These are phyloP conservation scores for Linum usitatissimum DNA, from an alignment of 345 rosid species.

Conservation along the genomic window DNA sequence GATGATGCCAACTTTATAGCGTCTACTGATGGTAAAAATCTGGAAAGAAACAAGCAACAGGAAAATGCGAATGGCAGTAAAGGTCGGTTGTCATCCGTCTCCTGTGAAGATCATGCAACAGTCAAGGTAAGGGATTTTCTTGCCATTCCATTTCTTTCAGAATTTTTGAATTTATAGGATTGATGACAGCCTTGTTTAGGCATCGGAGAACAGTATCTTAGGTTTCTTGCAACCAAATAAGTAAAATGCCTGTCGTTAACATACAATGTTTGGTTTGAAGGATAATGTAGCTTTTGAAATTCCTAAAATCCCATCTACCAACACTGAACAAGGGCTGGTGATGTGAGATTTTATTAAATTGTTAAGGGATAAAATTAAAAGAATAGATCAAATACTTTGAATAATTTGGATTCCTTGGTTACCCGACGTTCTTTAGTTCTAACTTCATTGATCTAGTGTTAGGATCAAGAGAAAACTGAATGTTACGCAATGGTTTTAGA, in stretches of 20 bases:
- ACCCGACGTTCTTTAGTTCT: no score
- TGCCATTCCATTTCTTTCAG: background rate
- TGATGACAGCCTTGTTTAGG: background rate
- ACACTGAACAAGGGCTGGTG: no score
- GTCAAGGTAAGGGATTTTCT: conserved; percentile 50
- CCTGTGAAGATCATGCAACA: conserved; percentile 30
- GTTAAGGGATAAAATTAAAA: no score
- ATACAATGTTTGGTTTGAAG: no score
- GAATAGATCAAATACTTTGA: no score
- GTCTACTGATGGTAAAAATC: conserved; percentile 25
- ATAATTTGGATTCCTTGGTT: no score
- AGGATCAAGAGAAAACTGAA: background rate
- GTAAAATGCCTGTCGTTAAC: no score
- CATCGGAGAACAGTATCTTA: background rate
- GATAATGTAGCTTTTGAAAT: no score
- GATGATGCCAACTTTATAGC: conserved; percentile 16
- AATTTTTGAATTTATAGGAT: background rate
- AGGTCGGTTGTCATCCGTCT: conserved; percentile 26
- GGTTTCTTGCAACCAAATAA: no score
- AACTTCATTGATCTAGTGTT: background rate
- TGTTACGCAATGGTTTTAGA: background rate
- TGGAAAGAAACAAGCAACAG: conserved; percentile 24
- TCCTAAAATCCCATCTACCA: no score
- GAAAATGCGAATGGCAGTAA: conserved; percentile 27
- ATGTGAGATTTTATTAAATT: no score